These are phyloP conservation scores for Rhazya stricta DNA, from an alignment of 257 asterid species.

Conservation along the genomic window DNA sequence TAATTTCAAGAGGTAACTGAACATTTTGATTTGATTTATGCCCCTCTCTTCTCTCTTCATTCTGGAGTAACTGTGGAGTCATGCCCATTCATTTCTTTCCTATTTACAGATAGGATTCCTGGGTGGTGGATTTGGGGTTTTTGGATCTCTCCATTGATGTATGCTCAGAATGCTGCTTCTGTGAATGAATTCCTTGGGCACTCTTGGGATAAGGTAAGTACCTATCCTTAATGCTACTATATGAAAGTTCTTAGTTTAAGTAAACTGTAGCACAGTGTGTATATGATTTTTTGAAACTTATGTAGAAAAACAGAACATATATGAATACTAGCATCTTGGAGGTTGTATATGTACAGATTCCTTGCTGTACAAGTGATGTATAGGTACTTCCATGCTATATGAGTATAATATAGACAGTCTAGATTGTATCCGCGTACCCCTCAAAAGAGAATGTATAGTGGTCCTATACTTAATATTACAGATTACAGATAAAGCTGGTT, in stretches of 20 bases:
- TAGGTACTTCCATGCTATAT: background rate
- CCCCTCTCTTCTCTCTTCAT: background rate
- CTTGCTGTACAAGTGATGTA: too few species aligned
- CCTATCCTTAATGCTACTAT: background rate
- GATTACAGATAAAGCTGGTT: background rate
- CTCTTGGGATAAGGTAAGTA: slow-evolving; percentile 77
- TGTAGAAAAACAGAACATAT: background rate
- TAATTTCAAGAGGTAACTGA: slow-evolving; percentile 81
- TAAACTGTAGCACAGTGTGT: background rate
- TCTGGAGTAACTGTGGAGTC: background rate
- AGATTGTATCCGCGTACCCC: too few species aligned
- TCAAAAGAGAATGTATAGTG: too few species aligned
- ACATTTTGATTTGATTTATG: background rate
- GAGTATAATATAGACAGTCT: background rate
- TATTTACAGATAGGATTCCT: slow-evolving; percentile 74
- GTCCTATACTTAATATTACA: background rate
- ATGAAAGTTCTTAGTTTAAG: background rate
- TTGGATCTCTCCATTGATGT: slow-evolving; percentile 92
- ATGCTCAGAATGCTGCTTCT: slow-evolving; percentile 87
- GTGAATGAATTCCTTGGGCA: slow-evolving; percentile 96
- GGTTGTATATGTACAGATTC: background rate
- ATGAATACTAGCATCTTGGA: background rate
- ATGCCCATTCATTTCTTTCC: slow-evolving; percentile 12
- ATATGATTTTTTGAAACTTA: background rate
- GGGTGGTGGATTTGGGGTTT: slow-evolving; percentile 97